Evolutionary conservation across 306 rosid species (phyloP).

Genomic region (Prunus padus): DNA sequence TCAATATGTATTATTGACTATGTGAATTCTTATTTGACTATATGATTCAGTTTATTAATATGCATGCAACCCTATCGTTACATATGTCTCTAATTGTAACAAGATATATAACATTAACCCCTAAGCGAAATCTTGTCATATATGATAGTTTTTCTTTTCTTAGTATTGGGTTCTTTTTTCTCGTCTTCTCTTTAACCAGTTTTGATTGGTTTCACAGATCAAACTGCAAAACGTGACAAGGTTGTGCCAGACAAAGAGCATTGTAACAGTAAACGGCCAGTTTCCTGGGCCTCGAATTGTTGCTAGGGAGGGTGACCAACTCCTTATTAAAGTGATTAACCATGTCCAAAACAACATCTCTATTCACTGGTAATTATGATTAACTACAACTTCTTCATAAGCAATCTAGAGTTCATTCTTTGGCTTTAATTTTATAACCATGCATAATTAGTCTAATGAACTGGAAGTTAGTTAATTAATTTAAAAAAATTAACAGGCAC

Average conservation of each 20-base stretch:
- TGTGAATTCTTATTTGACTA: too few relatives aligned
- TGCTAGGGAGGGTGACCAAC: slow-evolving; percentile 62
- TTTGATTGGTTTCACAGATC: slow-evolving; percentile 32
- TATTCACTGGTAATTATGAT: slow-evolving; percentile 46
- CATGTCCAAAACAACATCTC: slow-evolving; percentile 55
- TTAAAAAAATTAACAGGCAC: slow-evolving; percentile 52
- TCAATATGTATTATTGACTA: too few relatives aligned
- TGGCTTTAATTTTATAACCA: too few relatives aligned
- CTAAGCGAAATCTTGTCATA: background rate
- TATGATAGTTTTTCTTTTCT: background rate
- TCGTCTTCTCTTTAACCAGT: background rate
- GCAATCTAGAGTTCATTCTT: background rate
- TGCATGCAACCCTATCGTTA: too few relatives aligned
- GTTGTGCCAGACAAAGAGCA: slow-evolving; percentile 53
- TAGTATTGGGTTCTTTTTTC: background rate
- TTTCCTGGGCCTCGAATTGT: slow-evolving; percentile 65
- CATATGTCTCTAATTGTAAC: too few relatives aligned
- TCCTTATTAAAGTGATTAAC: slow-evolving; percentile 50
- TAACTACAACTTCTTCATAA: background rate
- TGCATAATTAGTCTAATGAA: background rate
- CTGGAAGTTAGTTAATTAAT: background rate
- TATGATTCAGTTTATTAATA: too few relatives aligned
- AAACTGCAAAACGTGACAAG: slow-evolving; percentile 50
- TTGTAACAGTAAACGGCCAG: slow-evolving; percentile 56
- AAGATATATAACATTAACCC: too few relatives aligned